These are phyloP conservation scores for Brassica cretica DNA, from an alignment of 345 rosid species.

Conservation along the genomic window DNA sequence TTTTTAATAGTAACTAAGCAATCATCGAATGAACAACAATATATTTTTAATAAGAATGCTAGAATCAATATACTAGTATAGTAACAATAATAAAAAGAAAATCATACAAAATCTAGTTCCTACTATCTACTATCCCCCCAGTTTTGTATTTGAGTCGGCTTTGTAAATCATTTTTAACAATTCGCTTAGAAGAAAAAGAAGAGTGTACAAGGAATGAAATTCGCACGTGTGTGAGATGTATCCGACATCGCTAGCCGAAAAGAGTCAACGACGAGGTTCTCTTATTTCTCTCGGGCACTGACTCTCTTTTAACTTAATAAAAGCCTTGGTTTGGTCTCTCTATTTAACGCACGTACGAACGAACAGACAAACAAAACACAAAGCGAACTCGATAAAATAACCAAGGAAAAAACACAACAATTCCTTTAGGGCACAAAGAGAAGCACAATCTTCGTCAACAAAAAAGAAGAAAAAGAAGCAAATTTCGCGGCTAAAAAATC, in stretches of 20 bases:
- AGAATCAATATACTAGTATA: no score
- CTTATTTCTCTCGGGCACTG: not conserved
- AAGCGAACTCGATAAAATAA: constrained; percentile 10
- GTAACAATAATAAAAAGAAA: no score
- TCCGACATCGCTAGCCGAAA: not conserved
- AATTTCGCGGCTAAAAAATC: constrained; percentile 5
- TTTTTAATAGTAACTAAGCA: no score
- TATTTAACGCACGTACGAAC: not conserved
- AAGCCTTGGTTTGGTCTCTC: not conserved
- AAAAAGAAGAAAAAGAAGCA: no score
- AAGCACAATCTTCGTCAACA: constrained; percentile 1
- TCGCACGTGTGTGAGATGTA: not conserved
- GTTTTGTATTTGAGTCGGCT: not conserved
- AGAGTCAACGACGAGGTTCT: not conserved
- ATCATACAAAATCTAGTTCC: not conserved
- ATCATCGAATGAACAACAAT: not conserved
- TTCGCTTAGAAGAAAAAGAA: not conserved
- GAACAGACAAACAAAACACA: not conserved
- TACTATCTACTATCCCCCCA: not conserved
- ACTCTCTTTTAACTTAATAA: not conserved
- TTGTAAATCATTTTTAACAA: not conserved
- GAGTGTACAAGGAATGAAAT: not conserved
- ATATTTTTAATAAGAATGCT: not conserved
- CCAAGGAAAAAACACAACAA: not conserved
- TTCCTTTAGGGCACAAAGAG: constrained; percentile 36